Evolutionary conservation across 202 grass and related monocot species (phyloP).

Genomic region (Carex sylvatica): DNA sequence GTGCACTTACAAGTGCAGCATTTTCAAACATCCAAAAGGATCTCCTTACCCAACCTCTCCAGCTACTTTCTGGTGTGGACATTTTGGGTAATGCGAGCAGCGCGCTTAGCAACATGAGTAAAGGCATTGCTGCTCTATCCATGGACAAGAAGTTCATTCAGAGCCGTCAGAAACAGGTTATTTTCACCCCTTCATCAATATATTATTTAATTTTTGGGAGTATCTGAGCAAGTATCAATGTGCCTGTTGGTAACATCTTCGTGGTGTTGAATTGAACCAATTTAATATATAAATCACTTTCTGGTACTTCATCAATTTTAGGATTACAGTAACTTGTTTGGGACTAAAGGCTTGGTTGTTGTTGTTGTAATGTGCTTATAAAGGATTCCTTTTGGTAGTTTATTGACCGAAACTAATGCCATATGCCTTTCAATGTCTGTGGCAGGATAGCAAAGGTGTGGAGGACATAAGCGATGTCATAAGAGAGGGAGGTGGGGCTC

Average conservation of each 20-base stretch:
- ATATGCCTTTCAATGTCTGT: constrained; percentile 8
- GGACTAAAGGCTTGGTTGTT: too few species aligned
- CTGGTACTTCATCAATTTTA: background rate
- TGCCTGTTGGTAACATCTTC: background rate
- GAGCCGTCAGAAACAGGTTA: constrained; percentile 76
- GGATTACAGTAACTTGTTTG: background rate
- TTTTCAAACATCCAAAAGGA: constrained; percentile 91
- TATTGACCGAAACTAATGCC: background rate
- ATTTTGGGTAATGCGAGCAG: constrained; percentile 99
- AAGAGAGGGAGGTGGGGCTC: constrained; percentile 91
- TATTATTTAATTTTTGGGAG: background rate
- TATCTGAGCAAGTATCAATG: background rate
- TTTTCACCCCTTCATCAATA: background rate
- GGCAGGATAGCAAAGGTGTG: constrained; percentile 96
- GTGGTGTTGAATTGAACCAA: constrained; percentile 6
- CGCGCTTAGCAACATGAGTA: constrained; percentile 98
- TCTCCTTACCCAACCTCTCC: constrained; percentile 93
- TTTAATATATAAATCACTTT: constrained; percentile 9
- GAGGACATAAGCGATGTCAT: constrained; percentile 98
- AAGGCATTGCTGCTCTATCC: constrained; percentile 93
- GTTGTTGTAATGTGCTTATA: background rate
- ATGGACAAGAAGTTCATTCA: constrained; percentile 99
- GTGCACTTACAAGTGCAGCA: constrained; percentile 70
- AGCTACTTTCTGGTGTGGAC: constrained; percentile 96
- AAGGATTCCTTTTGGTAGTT: background rate